Percentiles rank a stretch among this genome's conserved stretches.
phyloP scores from a whole-genome alignment of 768 basidiomycete genomes.

The Russula virescens region DNA sequence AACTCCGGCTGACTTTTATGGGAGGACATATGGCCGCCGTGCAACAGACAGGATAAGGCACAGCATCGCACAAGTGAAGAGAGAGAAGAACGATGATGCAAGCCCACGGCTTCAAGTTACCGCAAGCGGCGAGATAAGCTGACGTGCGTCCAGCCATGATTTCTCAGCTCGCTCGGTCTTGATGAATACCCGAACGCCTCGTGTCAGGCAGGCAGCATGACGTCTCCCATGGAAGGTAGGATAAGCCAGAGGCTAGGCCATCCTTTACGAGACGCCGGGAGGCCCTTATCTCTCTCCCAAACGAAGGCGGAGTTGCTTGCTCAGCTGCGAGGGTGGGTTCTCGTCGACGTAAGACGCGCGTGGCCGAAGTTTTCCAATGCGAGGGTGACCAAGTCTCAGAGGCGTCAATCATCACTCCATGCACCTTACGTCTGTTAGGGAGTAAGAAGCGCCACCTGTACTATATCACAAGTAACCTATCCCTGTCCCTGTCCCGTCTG shows the following conservation, averaged over 20 bases:
- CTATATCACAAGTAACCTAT: not conserved
- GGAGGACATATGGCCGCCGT: not conserved
- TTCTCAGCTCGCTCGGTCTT: slow-evolving; percentile 5
- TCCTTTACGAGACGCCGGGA: slow-evolving; percentile 5
- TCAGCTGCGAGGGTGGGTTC: not conserved
- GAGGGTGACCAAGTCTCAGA: not conserved
- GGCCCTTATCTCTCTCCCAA: slow-evolving; percentile 6
- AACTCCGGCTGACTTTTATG: not conserved
- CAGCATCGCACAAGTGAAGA: not conserved
- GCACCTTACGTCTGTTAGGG: not conserved
- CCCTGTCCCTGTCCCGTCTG: not conserved
- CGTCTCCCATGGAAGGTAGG: not conserved
- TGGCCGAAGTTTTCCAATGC: not conserved
- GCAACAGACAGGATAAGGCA: not conserved
- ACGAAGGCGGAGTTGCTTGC: not conserved
- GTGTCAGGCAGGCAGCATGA: slow-evolving; percentile 2
- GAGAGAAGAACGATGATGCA: slow-evolving; percentile 2
- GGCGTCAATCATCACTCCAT: slow-evolving; percentile 6
- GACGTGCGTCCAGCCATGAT: not conserved
- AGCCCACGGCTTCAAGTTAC: slow-evolving; percentile 11
- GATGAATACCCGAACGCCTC: not conserved
- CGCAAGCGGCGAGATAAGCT: slow-evolving; percentile 5
- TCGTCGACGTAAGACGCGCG: not conserved
- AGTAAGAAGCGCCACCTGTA: not conserved
- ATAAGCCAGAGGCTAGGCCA: slow-evolving; percentile 11